Percentiles rank a stretch among this genome's conserved stretches.
These are phyloP conservation scores for Dendrobium chrysotoxum DNA, from an alignment of 106 monocot species.

Conservation along the genomic window DNA sequence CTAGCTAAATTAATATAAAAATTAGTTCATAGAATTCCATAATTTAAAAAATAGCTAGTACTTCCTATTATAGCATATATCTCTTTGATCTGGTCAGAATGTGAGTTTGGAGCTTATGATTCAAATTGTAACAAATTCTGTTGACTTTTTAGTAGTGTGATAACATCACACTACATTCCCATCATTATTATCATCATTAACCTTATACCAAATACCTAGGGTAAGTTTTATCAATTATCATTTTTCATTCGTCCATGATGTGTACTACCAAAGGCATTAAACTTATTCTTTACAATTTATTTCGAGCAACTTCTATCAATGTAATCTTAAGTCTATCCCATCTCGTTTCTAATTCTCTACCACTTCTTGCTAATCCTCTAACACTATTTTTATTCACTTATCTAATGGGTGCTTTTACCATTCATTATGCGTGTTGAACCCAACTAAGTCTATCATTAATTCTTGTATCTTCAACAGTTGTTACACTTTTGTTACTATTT, in stretches of 20 bases:
- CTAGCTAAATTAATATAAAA: background rate
- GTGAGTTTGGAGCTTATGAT: background rate
- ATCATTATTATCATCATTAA: no score
- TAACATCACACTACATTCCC: no score
- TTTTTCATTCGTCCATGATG: background rate
- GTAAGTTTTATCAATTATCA: background rate
- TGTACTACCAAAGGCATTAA: background rate
- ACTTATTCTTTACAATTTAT: background rate
- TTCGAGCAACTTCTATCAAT: background rate
- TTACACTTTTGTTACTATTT: background rate
- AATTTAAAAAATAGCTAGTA: background rate
- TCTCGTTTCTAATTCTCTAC: background rate
- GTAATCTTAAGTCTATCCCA: background rate
- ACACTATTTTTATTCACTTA: background rate
- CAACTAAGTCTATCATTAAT: background rate
- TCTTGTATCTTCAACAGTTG: background rate
- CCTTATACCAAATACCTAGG: no score
- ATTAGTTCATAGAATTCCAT: background rate
- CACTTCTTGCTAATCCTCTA: background rate
- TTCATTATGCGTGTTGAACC: background rate
- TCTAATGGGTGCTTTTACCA: background rate
- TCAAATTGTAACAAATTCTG: background rate
- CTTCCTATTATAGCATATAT: background rate
- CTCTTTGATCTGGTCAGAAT: background rate
- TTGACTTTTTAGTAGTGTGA: no score